These are phyloP conservation scores for Pichia occidentalis DNA, from an alignment of 805 yeast species.

Conservation along the genomic window DNA sequence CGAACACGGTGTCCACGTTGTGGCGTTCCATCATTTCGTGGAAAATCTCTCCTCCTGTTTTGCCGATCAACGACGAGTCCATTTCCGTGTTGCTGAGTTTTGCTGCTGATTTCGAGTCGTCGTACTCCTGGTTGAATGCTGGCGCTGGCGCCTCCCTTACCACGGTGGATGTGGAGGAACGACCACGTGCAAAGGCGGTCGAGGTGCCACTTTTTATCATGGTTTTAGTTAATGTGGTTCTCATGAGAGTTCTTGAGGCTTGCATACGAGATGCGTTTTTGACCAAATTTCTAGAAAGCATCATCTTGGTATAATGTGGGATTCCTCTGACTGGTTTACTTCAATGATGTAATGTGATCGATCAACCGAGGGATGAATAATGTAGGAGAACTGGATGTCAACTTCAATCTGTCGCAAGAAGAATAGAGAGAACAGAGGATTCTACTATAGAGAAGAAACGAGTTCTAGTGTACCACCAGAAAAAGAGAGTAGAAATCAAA, in stretches of 20 bases:
- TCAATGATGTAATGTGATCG: too few relatives aligned
- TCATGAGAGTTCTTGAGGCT: background rate
- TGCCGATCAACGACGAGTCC: conserved; percentile 88
- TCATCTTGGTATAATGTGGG: too few relatives aligned
- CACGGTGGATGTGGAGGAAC: conserved; percentile 9
- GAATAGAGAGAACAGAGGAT: too few relatives aligned
- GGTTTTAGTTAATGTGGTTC: too few relatives aligned
- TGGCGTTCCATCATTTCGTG: conserved; percentile 98
- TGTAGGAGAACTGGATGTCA: too few relatives aligned
- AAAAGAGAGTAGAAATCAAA: too few relatives aligned
- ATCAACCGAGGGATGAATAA: too few relatives aligned
- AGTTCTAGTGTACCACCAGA: too few relatives aligned
- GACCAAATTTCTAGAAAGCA: conserved; percentile 8
- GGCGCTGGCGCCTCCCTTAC: conserved; percentile 20
- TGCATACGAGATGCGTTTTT: conserved; percentile 9
- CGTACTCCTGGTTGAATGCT: conserved; percentile 16
- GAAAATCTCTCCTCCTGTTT: conserved; percentile 97
- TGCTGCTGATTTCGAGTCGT: conserved; percentile 20
- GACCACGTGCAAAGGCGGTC: conserved; percentile 7
- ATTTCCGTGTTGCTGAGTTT: conserved; percentile 12
- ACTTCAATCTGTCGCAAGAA: too few relatives aligned
- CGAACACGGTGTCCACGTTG: conserved; percentile 91
- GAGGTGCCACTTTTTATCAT: too few relatives aligned
- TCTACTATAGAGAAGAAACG: too few relatives aligned
- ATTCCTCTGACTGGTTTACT: too few relatives aligned